Evolutionary conservation across 73 alveolate genomes (phyloP), one percentile per base, ranked within the genome.

Genomic region (Paramecium biaurelia): DNA sequence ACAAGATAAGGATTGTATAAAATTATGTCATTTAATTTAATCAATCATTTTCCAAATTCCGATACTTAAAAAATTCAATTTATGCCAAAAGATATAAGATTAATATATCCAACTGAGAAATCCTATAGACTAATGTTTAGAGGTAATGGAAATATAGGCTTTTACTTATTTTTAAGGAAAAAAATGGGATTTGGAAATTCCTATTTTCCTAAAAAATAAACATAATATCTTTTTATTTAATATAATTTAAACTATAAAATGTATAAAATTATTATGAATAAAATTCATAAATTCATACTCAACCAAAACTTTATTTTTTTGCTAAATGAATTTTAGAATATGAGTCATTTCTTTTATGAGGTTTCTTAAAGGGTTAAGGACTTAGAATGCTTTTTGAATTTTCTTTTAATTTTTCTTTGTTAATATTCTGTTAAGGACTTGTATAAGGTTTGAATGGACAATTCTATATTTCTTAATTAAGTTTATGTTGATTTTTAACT

Each of bases 371-470:
- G 11, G 45, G 84, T 63, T 63, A 20, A 0, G 84, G 84, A 26
- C 84, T 63, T 11, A 63, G 49, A 7, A 63, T 63, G 26, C 84
- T 63, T 63, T 63, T 63, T 30, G 84, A 63, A 32, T 63, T 63
- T 63, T 30, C 84, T 63, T 63, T 63, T 63, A 11, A 30, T 30
- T 63, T 63, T 23, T 63, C 49, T 63, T 63, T 63, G 24, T 63
- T 63, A 26, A 63, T 63, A 7, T 24, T 26, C 45, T 63, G 49
- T 24, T 63, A 63, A 32, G 84, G 49, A 63, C 84, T 63, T 4
- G 49, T 63, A 18, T 63, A 63, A 9, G 90, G 76, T n/a, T 79
- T 79, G 56, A 79, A 79, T 9, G 90, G 56, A 79, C 90, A 79
- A 15, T 79, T 26, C 14, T 47, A 43, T 2, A 42, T 79, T 79